These are phyloP conservation scores for Thecaphora thlaspeos DNA, from an alignment of 1,284 basidiomycete species.

Conservation along the genomic window DNA sequence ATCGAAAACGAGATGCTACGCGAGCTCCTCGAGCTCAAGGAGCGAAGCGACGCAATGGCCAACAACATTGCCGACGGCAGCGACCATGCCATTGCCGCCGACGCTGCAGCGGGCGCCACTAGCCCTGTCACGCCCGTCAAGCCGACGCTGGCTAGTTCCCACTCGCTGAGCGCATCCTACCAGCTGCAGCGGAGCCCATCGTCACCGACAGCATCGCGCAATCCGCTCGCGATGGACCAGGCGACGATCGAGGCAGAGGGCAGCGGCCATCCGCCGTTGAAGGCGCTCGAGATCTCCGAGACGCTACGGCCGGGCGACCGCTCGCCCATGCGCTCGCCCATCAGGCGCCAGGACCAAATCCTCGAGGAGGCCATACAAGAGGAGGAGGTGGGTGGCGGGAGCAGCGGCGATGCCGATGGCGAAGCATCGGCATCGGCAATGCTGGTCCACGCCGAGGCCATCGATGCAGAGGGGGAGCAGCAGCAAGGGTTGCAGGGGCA, in stretches of 20 bases:
- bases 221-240: conserved; percentile 25
- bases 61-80: not conserved
- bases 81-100: conserved; percentile 13
- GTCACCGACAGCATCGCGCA: too few relatives aligned
- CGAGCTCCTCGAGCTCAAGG: conserved; percentile 41
- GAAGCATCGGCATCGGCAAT: conserved; percentile 3
- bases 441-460: conserved; percentile 13
- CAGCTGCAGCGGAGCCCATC: too few relatives aligned
- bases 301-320: conserved; percentile 20
- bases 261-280: conserved; percentile 27
- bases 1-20: conserved; percentile 52
- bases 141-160: too few relatives aligned
- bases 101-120: conserved; percentile 14
- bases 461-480: conserved; percentile 7
- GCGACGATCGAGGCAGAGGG: conserved; percentile 33
- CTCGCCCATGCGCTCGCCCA: not conserved
- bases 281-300: conserved; percentile 21
- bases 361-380: conserved; percentile 36
- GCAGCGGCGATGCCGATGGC: conserved; percentile 3
- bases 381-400: conserved; percentile 19
- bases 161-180: too few relatives aligned
- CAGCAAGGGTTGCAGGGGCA: conserved; percentile 3
- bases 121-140: not conserved
- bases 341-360: conserved; percentile 31
- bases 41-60: conserved; percentile 19